These are phyloP conservation scores for Solanum medicagineum DNA, from an alignment of 257 asterid genomes.

Conservation along the genomic window DNA sequence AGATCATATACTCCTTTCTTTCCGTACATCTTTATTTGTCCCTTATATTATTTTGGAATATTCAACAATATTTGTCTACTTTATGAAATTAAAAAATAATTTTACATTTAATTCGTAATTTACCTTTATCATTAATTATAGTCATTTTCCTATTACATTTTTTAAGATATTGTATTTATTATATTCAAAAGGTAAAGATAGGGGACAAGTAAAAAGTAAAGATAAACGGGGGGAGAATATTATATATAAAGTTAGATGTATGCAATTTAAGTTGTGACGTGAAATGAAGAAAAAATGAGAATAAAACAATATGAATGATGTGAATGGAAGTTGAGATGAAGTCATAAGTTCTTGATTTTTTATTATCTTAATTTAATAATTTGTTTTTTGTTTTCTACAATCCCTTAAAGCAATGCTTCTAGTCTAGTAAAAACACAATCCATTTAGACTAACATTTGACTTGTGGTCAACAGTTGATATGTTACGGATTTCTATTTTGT, in stretches of 20 bases:
- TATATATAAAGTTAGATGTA: neutral
- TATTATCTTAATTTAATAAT: neutral
- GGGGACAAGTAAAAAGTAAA: no score
- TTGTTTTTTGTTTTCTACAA: no score
- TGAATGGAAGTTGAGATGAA: neutral
- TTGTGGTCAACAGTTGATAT: neutral
- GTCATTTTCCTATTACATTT: no score
- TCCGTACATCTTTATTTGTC: no score
- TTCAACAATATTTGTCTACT: no score
- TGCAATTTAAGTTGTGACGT: slow-evolving; percentile 13
- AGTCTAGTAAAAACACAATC: neutral
- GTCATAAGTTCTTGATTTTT: neutral
- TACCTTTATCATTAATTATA: no score
- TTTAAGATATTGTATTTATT: no score
- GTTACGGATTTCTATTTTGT: neutral
- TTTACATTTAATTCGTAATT: no score
- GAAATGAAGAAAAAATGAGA: neutral
- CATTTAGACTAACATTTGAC: neutral
- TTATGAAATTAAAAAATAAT: no score
- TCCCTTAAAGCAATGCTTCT: neutral
- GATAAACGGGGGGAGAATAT: no score
- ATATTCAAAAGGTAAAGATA: no score
- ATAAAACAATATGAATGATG: neutral
- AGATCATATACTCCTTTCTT: neutral
- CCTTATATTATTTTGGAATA: no score